Percentiles rank a stretch among this genome's conserved stretches.
Evolutionary conservation across 148 eudicot genomes (phyloP).

Genomic region (Amaranthus hypochondriacus): DNA sequence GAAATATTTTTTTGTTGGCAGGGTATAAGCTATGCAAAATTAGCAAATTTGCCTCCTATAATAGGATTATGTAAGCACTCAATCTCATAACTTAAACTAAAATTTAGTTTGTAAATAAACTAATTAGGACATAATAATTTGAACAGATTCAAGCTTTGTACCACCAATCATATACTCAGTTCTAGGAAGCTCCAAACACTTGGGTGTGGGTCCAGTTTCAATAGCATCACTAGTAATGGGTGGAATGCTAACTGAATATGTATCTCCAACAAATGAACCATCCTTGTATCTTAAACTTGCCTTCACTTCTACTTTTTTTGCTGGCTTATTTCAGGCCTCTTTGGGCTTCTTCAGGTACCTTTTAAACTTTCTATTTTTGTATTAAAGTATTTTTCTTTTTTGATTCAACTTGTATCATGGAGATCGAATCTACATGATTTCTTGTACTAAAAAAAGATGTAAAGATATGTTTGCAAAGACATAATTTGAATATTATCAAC

Average conservation of each 20-base stretch:
- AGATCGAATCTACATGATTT: slow-evolving; percentile 6
- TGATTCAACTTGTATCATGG: neutral
- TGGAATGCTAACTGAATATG: slow-evolving; percentile 63
- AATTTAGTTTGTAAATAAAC: neutral
- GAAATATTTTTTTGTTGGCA: slow-evolving; percentile 22
- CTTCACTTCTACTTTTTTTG: slow-evolving; percentile 78
- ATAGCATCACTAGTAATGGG: slow-evolving; percentile 89
- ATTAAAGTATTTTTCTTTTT: neutral
- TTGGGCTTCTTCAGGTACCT: slow-evolving; percentile 69
- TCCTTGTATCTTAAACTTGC: slow-evolving; percentile 69
- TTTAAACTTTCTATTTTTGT: too few species aligned
- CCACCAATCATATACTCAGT: slow-evolving; percentile 83
- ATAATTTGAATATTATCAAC: too few species aligned
- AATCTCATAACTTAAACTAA: neutral
- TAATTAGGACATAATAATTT: neutral
- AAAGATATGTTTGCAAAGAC: too few species aligned
- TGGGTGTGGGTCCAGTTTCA: slow-evolving; percentile 90
- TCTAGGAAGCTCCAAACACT: slow-evolving; percentile 79
- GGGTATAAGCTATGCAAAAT: slow-evolving; percentile 98
- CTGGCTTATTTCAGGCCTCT: slow-evolving; percentile 79
- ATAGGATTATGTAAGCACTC: slow-evolving; percentile 74
- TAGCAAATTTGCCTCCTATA: slow-evolving; percentile 90
- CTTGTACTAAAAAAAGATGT: neutral
- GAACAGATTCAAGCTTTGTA: slow-evolving; percentile 85
- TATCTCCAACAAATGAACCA: slow-evolving; percentile 55